phyloP scores from a whole-genome alignment of 2,329 filamentous ascomycete genomes.

The Aplosporella prunicola region DNA sequence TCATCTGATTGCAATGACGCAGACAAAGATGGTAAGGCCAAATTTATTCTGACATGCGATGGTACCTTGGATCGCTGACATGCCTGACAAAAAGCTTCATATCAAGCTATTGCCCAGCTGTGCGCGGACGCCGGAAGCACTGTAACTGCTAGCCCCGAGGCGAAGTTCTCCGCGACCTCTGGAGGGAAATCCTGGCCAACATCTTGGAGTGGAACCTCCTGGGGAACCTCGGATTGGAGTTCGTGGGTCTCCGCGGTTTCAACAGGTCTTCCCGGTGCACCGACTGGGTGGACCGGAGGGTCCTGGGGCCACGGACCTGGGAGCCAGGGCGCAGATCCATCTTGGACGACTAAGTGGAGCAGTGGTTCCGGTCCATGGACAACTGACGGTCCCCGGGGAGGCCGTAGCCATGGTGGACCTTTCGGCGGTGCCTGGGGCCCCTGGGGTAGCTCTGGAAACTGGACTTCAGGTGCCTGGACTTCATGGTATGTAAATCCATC shows the following conservation, averaged over 20 bases:
- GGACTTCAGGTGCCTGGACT: slow-evolving; percentile 23
- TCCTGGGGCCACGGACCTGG: slow-evolving; percentile 3
- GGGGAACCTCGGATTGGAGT: slow-evolving; percentile 2
- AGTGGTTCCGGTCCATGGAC: slow-evolving; percentile 3
- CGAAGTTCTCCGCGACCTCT: slow-evolving; percentile 12
- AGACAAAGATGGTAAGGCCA: slow-evolving; percentile 15
- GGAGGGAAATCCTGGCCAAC: slow-evolving; percentile 1
- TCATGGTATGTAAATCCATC: slow-evolving; percentile 28
- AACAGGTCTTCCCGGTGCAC: neutral
- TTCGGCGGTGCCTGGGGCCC: slow-evolving; percentile 20
- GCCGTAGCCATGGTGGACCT: slow-evolving; percentile 15
- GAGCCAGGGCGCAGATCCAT: too few species aligned
- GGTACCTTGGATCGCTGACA: slow-evolving; percentile 1
- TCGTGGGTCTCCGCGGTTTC: neutral
- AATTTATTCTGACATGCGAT: neutral
- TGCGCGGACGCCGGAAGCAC: slow-evolving; percentile 20
- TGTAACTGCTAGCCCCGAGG: slow-evolving; percentile 16
- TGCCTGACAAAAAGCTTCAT: slow-evolving; percentile 5
- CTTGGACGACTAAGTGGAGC: neutral
- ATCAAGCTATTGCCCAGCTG: slow-evolving; percentile 19
- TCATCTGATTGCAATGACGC: slow-evolving; percentile 14
- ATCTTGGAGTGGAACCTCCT: slow-evolving; percentile 8
- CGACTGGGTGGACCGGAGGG: neutral
- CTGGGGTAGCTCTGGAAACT: slow-evolving; percentile 20
- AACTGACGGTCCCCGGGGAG: slow-evolving; percentile 8